Percentiles rank a stretch among this genome's conserved stretches.
Conservation (phyloP, 768 basidiomycete genomes). For the Stropharia rugosoannulata region DNA sequence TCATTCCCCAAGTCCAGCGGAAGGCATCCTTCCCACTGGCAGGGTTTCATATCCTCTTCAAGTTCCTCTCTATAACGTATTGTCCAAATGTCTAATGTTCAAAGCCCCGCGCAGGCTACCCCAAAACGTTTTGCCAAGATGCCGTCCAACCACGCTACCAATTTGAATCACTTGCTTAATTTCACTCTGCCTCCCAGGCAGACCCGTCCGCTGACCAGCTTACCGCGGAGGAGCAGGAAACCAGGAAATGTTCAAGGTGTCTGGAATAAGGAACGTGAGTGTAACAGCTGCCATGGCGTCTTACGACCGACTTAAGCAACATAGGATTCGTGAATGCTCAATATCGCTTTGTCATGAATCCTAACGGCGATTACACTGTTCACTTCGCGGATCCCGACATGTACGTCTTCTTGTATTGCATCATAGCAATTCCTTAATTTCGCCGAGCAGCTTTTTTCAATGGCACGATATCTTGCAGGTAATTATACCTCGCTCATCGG, state of each 20-base stretch:
- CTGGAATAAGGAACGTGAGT: conserved; percentile 93
- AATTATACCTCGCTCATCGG: conserved; percentile 82
- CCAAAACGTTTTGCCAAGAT: conserved; percentile 69
- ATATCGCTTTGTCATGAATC: conserved; percentile 95
- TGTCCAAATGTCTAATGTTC: conserved; percentile 35
- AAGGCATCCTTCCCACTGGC: conserved; percentile 43
- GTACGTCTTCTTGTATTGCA: conserved; percentile 41
- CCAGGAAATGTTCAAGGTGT: conserved; percentile 59
- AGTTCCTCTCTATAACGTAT: conserved; percentile 3
- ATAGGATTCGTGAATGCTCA: conserved; percentile 94
- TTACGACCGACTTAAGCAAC: conserved; percentile 2
- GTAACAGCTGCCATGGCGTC: not conserved
- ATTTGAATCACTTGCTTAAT: conserved; percentile 85
- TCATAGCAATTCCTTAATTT: conserved; percentile 1
- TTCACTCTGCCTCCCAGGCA: conserved; percentile 92
- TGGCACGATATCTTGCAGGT: conserved; percentile 97
- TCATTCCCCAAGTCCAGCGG: conserved; percentile 25
- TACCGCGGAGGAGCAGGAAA: conserved; percentile 78
- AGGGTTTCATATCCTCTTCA: conserved; percentile 36
- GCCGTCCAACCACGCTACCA: conserved; percentile 58
- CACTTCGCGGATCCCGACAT: conserved; percentile 98
- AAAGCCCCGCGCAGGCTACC: conserved; percentile 32
- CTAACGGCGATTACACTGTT: conserved; percentile 86
- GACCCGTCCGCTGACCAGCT: conserved; percentile 48
- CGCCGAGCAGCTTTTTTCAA: conserved; percentile 75